These are phyloP conservation scores for Thelonectria discophora DNA, from an alignment of 2,329 filamentous ascomycete genomes.

Conservation along the genomic window DNA sequence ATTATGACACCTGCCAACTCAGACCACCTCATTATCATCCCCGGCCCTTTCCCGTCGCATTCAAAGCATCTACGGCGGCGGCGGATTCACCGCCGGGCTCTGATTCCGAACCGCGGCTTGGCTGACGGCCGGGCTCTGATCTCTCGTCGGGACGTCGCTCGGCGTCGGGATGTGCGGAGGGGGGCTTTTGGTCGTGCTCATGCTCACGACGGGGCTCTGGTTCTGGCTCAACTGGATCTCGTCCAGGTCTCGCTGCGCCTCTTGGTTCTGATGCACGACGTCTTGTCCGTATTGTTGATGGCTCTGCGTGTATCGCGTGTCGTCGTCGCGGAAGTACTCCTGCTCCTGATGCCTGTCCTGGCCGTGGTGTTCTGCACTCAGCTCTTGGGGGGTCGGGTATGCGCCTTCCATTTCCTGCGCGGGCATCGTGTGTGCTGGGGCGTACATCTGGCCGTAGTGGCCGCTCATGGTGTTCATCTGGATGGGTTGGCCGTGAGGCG, in stretches of 20 bases:
- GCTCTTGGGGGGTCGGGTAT: neutral
- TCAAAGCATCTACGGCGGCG: too few species aligned
- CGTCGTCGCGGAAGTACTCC: too few species aligned
- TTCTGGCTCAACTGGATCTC: neutral
- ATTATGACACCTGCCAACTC: too few species aligned
- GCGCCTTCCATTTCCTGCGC: conserved; percentile 2
- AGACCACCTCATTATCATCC: too few species aligned
- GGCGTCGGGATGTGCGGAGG: too few species aligned
- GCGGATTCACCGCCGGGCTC: too few species aligned
- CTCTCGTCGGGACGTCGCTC: too few species aligned
- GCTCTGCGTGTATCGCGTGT: too few species aligned
- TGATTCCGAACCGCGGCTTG: neutral
- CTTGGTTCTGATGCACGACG: too few species aligned
- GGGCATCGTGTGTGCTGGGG: neutral
- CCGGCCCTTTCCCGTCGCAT: too few species aligned
- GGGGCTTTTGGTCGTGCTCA: too few species aligned
- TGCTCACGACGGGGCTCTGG: neutral
- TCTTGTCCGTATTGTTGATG: too few species aligned
- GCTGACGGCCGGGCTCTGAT: neutral
- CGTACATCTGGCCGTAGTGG: neutral
- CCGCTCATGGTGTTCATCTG: neutral
- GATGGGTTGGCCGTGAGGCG: neutral
- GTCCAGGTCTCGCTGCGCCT: neutral
- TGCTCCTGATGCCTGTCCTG: neutral
- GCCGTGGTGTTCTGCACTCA: neutral